Evolutionary conservation across 1,284 basidiomycete species (phyloP).

Genomic region (Fistulinella cinereoalba): DNA sequence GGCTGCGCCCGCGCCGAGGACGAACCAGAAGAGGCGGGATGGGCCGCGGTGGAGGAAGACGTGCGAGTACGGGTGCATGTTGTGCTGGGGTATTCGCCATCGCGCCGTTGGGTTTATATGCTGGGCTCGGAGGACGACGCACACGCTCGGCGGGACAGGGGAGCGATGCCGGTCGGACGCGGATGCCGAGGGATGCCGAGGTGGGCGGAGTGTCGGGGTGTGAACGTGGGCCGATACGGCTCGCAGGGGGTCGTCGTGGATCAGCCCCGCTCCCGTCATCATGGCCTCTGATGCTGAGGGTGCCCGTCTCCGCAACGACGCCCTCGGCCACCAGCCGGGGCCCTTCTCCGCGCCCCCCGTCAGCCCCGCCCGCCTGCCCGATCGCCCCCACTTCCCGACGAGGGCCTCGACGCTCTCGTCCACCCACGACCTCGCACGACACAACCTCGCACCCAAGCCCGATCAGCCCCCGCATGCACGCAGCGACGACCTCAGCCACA

Average conservation of each 20-base stretch:
- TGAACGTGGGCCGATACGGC: constrained; percentile 6
- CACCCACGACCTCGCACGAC: constrained; percentile 51
- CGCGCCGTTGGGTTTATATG: background rate
- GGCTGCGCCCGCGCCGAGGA: constrained; percentile 54
- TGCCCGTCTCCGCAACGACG: constrained; percentile 30
- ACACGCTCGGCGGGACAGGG: background rate
- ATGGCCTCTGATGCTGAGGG: constrained; percentile 34
- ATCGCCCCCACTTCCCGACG: constrained; percentile 52
- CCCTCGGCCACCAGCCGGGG: constrained; percentile 7
- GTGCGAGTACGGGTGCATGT: constrained; percentile 38
- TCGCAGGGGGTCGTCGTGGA: background rate
- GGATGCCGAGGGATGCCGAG: constrained; percentile 22
- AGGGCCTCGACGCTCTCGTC: constrained; percentile 59
- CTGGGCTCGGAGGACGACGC: background rate
- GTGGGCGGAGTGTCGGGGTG: constrained; percentile 21
- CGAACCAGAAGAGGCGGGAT: constrained; percentile 6
- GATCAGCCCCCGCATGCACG: constrained; percentile 43
- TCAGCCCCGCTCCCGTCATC: background rate
- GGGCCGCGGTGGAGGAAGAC: constrained; percentile 35
- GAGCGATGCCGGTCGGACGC: constrained; percentile 43
- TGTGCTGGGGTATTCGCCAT: background rate
- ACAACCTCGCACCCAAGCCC: constrained; percentile 40
- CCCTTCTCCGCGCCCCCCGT: constrained; percentile 37
- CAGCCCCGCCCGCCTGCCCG: constrained; percentile 40
- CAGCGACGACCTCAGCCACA: constrained; percentile 72